Conservation (phyloP, 1,284 basidiomycete species). For the Puccinia novopanici region DNA sequence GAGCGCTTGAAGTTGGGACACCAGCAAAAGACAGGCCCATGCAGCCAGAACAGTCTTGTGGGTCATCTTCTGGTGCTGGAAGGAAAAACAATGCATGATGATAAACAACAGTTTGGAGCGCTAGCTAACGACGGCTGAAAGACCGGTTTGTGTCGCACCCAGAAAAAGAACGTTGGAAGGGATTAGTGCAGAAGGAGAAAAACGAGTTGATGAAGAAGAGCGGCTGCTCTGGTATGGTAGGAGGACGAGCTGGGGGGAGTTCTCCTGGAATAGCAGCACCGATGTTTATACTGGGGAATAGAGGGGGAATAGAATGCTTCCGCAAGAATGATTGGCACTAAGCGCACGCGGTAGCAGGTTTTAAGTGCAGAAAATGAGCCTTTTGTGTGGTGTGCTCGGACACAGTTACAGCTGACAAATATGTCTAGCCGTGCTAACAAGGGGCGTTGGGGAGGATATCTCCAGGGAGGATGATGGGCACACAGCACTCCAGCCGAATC, state of each 20-base stretch:
- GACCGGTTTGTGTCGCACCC: background rate
- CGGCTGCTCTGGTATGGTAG: background rate
- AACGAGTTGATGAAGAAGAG: background rate
- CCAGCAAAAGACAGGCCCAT: background rate
- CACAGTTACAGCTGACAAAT: background rate
- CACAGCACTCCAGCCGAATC: background rate
- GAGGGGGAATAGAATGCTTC: too few species aligned
- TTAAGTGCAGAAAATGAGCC: too few species aligned
- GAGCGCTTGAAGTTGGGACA: conserved; percentile 1
- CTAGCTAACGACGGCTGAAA: background rate
- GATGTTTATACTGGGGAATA: background rate
- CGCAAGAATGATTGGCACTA: too few species aligned
- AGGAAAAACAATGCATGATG: too few species aligned
- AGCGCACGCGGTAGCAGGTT: background rate
- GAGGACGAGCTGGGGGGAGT: background rate
- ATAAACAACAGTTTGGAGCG: background rate
- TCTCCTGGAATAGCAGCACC: background rate
- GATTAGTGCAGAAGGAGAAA: background rate
- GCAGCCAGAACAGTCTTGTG: background rate
- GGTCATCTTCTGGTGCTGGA: background rate
- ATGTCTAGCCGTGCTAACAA: background rate
- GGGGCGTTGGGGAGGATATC: background rate
- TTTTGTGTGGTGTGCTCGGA: background rate
- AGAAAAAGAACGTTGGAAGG: background rate
- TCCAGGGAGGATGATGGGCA: background rate